Evolutionary conservation across 306 rosid species (phyloP).

Genomic region (Purshia tridentata): DNA sequence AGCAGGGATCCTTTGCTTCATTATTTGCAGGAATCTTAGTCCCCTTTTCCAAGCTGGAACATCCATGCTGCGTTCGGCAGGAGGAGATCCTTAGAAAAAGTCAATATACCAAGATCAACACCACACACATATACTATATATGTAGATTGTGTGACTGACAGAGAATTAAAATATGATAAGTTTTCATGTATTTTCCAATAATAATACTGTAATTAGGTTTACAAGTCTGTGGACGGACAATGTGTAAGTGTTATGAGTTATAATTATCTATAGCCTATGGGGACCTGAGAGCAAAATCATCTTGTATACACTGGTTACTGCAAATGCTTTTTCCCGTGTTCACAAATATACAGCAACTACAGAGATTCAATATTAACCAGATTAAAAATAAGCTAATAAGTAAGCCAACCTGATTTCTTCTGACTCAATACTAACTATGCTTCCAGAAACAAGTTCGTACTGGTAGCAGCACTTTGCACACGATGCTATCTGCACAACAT

Average conservation of each 20-base stretch:
- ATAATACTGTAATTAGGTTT: neutral
- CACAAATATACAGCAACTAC: neutral
- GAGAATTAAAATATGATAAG: slow-evolving; percentile 9
- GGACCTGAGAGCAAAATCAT: neutral
- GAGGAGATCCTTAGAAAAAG: slow-evolving; percentile 99
- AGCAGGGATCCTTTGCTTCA: slow-evolving; percentile 65
- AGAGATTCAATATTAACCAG: slow-evolving; percentile 7
- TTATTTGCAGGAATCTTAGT: slow-evolving; percentile 62
- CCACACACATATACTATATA: slow-evolving; percentile 53
- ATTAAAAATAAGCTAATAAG: slow-evolving; percentile 22
- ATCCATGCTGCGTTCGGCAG: slow-evolving; percentile 99
- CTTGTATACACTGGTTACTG: neutral
- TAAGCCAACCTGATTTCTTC: slow-evolving; percentile 92
- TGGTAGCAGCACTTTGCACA: slow-evolving; percentile 94
- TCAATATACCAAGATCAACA: slow-evolving; percentile 94
- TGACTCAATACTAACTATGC: slow-evolving; percentile 68
- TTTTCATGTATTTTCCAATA: slow-evolving; percentile 2
- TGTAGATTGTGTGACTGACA: slow-evolving; percentile 33
- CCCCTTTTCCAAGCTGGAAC: slow-evolving; percentile 85
- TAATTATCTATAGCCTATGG: neutral
- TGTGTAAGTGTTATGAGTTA: neutral
- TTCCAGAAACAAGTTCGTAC: slow-evolving; percentile 86
- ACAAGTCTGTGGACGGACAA: neutral
- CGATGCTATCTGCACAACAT: slow-evolving; percentile 70
- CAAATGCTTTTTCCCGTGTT: neutral